These are phyloP conservation scores for Wickerhamiella occidentalis DNA, from an alignment of 805 yeast species.

Conservation along the genomic window DNA sequence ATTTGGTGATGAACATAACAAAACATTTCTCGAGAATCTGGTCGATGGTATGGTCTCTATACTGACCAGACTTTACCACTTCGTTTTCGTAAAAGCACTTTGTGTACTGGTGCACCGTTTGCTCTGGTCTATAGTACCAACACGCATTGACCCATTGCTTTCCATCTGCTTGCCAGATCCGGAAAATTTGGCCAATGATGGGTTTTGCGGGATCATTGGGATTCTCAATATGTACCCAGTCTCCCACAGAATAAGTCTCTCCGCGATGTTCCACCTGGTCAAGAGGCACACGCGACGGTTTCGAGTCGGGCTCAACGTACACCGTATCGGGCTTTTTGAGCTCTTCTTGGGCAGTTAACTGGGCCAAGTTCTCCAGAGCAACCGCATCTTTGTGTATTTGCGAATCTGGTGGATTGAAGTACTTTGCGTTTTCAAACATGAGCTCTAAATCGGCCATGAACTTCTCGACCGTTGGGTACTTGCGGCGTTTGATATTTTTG, in stretches of 20 bases:
- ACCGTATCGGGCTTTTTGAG: constrained; percentile 72
- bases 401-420: constrained; percentile 47
- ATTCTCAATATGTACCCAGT: constrained; percentile 82
- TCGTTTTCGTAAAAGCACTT: constrained; percentile 84
- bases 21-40: constrained; percentile 90
- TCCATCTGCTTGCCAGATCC: constrained; percentile 79
- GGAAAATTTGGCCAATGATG: constrained; percentile 83
- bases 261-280: constrained; percentile 65
- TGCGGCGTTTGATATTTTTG: constrained; percentile 73
- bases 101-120: constrained; percentile 89
- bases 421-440: constrained; percentile 63
- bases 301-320: constrained; percentile 42
- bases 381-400: constrained; percentile 50
- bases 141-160: constrained; percentile 84
- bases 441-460: constrained; percentile 66
- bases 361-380: constrained; percentile 49
- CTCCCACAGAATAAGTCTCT: constrained; percentile 71
- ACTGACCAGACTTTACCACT: constrained; percentile 93
- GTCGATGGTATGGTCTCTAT: constrained; percentile 80
- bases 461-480: constrained; percentile 60
- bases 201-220: constrained; percentile 84
- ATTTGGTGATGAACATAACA: constrained; percentile 87
- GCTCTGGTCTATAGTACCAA: constrained; percentile 97
- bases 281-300: constrained; percentile 62
- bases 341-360: constrained; percentile 48